Conservation (phyloP, 495 filamentous ascomycete species). For the Astrothelium macrocarpum region DNA sequence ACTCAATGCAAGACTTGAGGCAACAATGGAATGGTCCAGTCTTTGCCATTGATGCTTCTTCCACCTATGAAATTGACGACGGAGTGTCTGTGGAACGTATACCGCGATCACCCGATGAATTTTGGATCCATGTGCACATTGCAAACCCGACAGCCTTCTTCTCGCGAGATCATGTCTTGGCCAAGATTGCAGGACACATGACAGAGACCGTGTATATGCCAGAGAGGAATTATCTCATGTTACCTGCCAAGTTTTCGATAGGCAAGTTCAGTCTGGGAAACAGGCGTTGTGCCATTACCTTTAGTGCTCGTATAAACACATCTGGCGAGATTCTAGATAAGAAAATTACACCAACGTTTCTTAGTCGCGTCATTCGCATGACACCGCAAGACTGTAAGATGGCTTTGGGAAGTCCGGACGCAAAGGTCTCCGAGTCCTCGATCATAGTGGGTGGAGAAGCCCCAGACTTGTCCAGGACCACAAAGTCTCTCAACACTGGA, state of each 20-base stretch:
- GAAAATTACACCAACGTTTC: slow-evolving; percentile 58
- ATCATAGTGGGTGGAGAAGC: slow-evolving; percentile 38
- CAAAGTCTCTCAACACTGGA: not conserved
- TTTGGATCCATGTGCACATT: slow-evolving; percentile 83
- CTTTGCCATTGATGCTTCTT: slow-evolving; percentile 71
- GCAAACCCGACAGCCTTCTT: slow-evolving; percentile 93
- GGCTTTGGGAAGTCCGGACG: slow-evolving; percentile 36
- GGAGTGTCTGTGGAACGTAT: slow-evolving; percentile 70
- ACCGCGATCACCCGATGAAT: slow-evolving; percentile 32
- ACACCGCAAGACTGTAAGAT: slow-evolving; percentile 50
- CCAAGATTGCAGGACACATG: slow-evolving; percentile 54
- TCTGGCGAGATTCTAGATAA: slow-evolving; percentile 59
- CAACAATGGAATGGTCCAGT: slow-evolving; percentile 64
- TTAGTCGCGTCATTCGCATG: slow-evolving; percentile 64
- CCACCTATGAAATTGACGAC: slow-evolving; percentile 77
- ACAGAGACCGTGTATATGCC: slow-evolving; percentile 63
- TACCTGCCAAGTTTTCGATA: slow-evolving; percentile 49
- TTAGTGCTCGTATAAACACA: slow-evolving; percentile 62
- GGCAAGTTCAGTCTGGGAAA: slow-evolving; percentile 59
- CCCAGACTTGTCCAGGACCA: slow-evolving; percentile 1
- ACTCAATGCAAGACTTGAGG: slow-evolving; percentile 52
- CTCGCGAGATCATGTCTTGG: slow-evolving; percentile 43
- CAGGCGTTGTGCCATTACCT: slow-evolving; percentile 64
- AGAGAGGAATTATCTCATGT: slow-evolving; percentile 64
- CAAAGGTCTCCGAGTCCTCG: slow-evolving; percentile 16